These are phyloP conservation scores for Coriaria nepalensis DNA, from an alignment of 306 rosid genomes.

Conservation along the genomic window DNA sequence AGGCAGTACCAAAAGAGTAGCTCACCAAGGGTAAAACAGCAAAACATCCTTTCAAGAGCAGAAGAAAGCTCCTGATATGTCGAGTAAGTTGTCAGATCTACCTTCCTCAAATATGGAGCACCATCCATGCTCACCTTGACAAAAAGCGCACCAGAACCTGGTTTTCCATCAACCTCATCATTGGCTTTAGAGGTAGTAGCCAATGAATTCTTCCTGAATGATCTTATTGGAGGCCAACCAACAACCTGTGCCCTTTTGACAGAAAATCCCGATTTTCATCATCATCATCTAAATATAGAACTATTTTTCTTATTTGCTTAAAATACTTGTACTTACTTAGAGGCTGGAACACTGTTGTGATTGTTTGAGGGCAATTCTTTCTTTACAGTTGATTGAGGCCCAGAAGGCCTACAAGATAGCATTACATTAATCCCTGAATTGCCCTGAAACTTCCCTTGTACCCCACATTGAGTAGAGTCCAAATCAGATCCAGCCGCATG, in stretches of 20 bases:
- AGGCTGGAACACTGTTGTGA: slow-evolving; percentile 52
- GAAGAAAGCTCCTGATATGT: slow-evolving; percentile 78
- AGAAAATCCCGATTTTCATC: not conserved
- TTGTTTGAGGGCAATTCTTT: slow-evolving; percentile 44
- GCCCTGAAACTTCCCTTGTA: slow-evolving; percentile 58
- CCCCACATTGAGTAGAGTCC: slow-evolving; percentile 23
- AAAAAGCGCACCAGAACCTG: slow-evolving; percentile 63
- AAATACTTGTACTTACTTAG: slow-evolving; percentile 51
- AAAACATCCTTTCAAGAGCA: slow-evolving; percentile 96
- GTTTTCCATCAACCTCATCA: slow-evolving; percentile 88
- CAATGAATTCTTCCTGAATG: slow-evolving; percentile 78
- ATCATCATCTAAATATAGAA: not conserved
- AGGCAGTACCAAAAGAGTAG: not conserved
- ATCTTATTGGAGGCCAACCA: slow-evolving; percentile 96
- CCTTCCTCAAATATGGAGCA: slow-evolving; percentile 95
- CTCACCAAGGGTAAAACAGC: slow-evolving; percentile 85
- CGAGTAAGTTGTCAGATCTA: slow-evolving; percentile 68
- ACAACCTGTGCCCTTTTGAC: slow-evolving; percentile 77
- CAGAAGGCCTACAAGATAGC: slow-evolving; percentile 60
- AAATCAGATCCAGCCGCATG: slow-evolving; percentile 19
- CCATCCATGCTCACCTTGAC: slow-evolving; percentile 99
- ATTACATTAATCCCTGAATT: slow-evolving; percentile 36
- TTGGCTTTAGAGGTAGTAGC: slow-evolving; percentile 63
- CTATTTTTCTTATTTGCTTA: not conserved
- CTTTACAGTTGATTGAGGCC: slow-evolving; percentile 29